A percentile compares a stretch with the other conserved stretches of the same genome.
Evolutionary conservation across 257 asterid genomes (phyloP).

Genomic region (Solanum peruvianum): DNA sequence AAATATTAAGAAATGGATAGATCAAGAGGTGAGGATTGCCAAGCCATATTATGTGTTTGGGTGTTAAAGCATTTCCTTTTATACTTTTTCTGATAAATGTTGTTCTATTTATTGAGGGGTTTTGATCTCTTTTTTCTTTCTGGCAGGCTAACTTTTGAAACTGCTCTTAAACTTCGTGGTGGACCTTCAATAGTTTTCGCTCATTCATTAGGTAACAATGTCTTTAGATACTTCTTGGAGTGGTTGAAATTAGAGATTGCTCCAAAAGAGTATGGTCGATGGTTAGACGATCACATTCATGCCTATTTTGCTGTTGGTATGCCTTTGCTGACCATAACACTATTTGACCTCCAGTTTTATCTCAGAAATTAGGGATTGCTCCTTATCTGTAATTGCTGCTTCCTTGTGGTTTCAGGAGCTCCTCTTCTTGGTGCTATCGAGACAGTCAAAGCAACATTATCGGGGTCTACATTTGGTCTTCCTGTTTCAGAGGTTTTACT

Average conservation of each 20-base stretch:
- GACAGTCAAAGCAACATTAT: slow-evolving; percentile 69
- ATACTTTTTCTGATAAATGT: not conserved
- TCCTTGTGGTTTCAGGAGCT: slow-evolving; percentile 51
- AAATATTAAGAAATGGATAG: not conserved
- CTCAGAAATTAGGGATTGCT: not conserved
- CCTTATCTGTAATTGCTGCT: slow-evolving; percentile 5
- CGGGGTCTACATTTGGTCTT: slow-evolving; percentile 84
- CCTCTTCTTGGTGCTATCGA: slow-evolving; percentile 92
- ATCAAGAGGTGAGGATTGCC: not conserved
- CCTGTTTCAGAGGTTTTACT: slow-evolving; percentile 85
- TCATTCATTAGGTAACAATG: slow-evolving; percentile 96
- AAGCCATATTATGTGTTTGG: not conserved
- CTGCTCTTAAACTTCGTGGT: slow-evolving; percentile 92
- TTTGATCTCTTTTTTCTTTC: slow-evolving; percentile 12
- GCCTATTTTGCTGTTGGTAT: slow-evolving; percentile 99
- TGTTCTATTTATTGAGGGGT: not conserved
- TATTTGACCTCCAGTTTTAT: not conserved
- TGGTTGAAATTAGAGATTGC: slow-evolving; percentile 97
- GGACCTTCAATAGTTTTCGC: slow-evolving; percentile 94
- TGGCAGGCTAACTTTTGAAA: slow-evolving; percentile 94
- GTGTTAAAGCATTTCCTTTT: not conserved
- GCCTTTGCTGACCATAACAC: slow-evolving; percentile 15
- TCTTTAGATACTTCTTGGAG: slow-evolving; percentile 97
- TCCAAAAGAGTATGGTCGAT: slow-evolving; percentile 66
- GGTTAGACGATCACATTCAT: slow-evolving; percentile 95